Conservation (phyloP, 2,329 filamentous ascomycete genomes). For the Calonectria henricotiae region DNA sequence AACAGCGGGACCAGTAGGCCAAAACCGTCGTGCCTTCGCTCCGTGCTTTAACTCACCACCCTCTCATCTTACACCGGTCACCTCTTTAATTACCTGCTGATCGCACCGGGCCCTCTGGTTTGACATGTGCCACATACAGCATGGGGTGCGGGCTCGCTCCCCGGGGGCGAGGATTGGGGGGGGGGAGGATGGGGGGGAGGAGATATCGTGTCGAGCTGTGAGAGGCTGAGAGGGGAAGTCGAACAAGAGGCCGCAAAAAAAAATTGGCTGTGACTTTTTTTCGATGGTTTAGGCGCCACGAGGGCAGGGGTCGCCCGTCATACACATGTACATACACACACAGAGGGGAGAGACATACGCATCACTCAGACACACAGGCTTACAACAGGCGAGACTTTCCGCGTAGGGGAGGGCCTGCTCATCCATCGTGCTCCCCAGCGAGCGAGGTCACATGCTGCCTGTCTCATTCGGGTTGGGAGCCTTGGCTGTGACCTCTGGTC, state of each 20-base stretch:
- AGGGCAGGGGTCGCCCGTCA: slow-evolving; percentile 6
- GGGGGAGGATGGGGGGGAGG: slow-evolving; percentile 36
- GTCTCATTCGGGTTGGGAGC: slow-evolving; percentile 21
- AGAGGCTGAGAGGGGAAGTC: slow-evolving; percentile 49
- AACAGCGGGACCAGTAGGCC: background rate
- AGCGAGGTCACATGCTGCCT: slow-evolving; percentile 24
- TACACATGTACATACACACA: slow-evolving; percentile 4
- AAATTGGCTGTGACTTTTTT: slow-evolving; percentile 37
- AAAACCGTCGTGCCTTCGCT: background rate
- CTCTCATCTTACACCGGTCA: slow-evolving; percentile 21
- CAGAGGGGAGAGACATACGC: background rate
- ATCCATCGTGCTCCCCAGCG: background rate
- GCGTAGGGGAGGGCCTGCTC: background rate
- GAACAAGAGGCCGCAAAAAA: slow-evolving; percentile 38
- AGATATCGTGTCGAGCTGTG: slow-evolving; percentile 56
- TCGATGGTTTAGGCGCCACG: slow-evolving; percentile 11
- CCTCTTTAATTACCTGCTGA: slow-evolving; percentile 22
- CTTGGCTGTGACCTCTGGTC: background rate
- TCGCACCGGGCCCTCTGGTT: slow-evolving; percentile 15
- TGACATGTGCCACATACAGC: slow-evolving; percentile 49
- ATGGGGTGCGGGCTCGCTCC: slow-evolving; percentile 23
- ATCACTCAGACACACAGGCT: background rate
- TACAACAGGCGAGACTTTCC: slow-evolving; percentile 21
- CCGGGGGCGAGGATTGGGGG: slow-evolving; percentile 28
- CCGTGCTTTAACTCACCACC: slow-evolving; percentile 3